These are phyloP conservation scores for Lactarius sanguifluus DNA, from an alignment of 768 basidiomycete genomes.

Conservation along the genomic window DNA sequence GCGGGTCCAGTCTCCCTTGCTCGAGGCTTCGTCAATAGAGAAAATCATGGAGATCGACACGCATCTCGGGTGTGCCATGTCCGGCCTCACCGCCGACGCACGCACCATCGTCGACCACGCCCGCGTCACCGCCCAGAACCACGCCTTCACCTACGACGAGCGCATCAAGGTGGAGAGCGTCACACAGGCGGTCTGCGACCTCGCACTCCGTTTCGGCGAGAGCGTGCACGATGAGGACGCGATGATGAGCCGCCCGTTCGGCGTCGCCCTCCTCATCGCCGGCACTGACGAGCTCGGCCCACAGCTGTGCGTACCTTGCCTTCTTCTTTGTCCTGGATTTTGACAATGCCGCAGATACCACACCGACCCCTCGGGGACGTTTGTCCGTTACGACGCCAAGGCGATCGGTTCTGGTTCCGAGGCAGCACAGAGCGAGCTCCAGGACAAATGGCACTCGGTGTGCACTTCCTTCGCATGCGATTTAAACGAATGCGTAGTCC, in stretches of 20 bases:
- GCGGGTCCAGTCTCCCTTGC: slow-evolving; percentile 93
- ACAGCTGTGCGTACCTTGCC: slow-evolving; percentile 69
- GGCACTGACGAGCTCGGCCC: slow-evolving; percentile 95
- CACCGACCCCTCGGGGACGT: slow-evolving; percentile 98
- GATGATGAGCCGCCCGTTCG: slow-evolving; percentile 99
- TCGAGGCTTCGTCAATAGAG: slow-evolving; percentile 94
- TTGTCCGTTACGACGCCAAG: slow-evolving; percentile 95
- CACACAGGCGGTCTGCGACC: slow-evolving; percentile 97
- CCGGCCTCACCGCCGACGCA: slow-evolving; percentile 94
- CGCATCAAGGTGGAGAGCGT: slow-evolving; percentile 95
- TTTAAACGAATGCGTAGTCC: not conserved
- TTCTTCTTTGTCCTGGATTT: not conserved
- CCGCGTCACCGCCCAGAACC: slow-evolving; percentile 93
- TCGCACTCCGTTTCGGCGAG: slow-evolving; percentile 96
- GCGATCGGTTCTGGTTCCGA: slow-evolving; percentile 98
- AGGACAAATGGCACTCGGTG: slow-evolving; percentile 96
- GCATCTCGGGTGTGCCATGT: slow-evolving; percentile 98
- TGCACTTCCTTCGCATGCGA: slow-evolving; percentile 24
- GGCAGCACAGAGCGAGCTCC: slow-evolving; percentile 94
- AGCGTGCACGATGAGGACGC: slow-evolving; percentile 99
- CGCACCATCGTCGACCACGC: slow-evolving; percentile 99
- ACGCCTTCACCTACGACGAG: slow-evolving; percentile 96
- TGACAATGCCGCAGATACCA: slow-evolving; percentile 63
- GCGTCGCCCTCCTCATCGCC: slow-evolving; percentile 96
- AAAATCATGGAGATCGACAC: slow-evolving; percentile 99